Conservation (phyloP, 768 basidiomycete species). For the Inosperma sp. region DNA sequence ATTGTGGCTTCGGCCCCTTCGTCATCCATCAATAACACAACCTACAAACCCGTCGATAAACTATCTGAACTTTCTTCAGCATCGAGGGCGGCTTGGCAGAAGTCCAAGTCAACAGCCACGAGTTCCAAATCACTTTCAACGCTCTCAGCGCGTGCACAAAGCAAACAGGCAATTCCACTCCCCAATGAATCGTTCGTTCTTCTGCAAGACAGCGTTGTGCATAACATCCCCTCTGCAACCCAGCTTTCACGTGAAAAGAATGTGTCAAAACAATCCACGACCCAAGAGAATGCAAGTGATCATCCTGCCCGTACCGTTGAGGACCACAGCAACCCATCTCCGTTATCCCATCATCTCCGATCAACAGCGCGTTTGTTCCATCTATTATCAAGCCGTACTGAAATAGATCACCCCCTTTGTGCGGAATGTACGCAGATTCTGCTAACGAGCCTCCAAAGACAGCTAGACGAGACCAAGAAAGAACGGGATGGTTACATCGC, state of each 20-base stretch:
- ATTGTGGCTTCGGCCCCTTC: conserved; percentile 67
- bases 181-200: conserved; percentile 91
- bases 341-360: conserved; percentile 72
- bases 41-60: conserved; percentile 23
- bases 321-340: conserved; percentile 60
- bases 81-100: conserved; percentile 61
- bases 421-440: conserved; percentile 88
- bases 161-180: conserved; percentile 48
- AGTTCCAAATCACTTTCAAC: conserved; percentile 31
- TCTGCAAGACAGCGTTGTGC: conserved; percentile 77
- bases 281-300: conserved; percentile 37
- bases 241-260: conserved; percentile 29
- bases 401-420: conserved; percentile 91
- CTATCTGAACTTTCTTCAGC: conserved; percentile 44
- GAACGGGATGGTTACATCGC: conserved; percentile 92
- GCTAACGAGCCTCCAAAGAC: conserved; percentile 65
- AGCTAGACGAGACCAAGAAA: conserved; percentile 86
- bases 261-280: conserved; percentile 17
- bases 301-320: conserved; percentile 36
- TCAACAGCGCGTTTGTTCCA: conserved; percentile 74
- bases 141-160: conserved; percentile 52
- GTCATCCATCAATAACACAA: background rate
- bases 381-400: conserved; percentile 68
- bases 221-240: conserved; percentile 57
- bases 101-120: conserved; percentile 40